phyloP scores from a whole-genome alignment of 257 asterid genomes.

The Striga asiatica region DNA sequence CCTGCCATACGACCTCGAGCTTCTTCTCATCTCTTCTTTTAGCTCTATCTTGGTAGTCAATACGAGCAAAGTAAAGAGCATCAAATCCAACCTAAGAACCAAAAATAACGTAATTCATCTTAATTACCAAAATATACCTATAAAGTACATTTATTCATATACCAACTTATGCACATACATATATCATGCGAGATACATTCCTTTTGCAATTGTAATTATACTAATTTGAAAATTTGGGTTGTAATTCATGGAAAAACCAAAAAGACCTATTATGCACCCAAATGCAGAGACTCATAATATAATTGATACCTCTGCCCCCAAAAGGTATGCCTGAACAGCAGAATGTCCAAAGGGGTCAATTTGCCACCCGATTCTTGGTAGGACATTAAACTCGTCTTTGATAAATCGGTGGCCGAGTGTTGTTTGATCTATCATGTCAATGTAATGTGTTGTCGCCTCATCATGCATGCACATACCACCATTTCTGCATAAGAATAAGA shows the following conservation, averaged over 20 bases:
- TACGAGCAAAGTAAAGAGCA: conserved; percentile 87
- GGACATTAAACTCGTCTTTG: conserved; percentile 63
- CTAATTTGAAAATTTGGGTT: too few species aligned
- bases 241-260: not conserved
- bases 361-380: conserved; percentile 98
- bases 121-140: not conserved
- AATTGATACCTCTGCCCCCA: conserved; percentile 97
- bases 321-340: conserved; percentile 94
- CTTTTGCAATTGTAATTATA: too few species aligned
- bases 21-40: conserved; percentile 65
- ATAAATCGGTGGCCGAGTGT: conserved; percentile 78
- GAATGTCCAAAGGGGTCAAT: conserved; percentile 98
- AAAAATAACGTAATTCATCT: not conserved
- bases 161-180: too few species aligned
- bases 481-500: conserved; percentile 40
- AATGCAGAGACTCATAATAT: not conserved
- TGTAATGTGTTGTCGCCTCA: conserved; percentile 89
- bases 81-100: conserved; percentile 89
- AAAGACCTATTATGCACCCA: not conserved
- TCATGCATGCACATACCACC: conserved; percentile 99
- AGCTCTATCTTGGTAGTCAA: conserved; percentile 94
- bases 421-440: conserved; percentile 98
- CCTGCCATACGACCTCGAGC: conserved; percentile 92
- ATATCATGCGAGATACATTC: too few species aligned
- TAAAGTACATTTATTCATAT: not conserved